Conservation (phyloP, 768 basidiomycete species). For the Saitozyma sp. region DNA sequence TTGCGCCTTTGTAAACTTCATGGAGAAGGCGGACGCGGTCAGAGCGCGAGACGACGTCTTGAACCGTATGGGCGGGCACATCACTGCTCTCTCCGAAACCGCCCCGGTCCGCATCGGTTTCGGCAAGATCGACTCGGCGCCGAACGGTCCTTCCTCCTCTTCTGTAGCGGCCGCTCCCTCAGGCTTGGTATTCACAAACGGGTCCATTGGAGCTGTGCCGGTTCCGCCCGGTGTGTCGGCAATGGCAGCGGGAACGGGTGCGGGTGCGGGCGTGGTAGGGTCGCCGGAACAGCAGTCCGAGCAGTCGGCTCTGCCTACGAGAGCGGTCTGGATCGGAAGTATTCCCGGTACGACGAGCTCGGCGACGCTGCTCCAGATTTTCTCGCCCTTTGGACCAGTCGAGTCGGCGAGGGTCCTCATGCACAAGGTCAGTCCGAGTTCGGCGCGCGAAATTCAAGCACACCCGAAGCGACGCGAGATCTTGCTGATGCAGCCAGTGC, state of each 20-base stretch:
- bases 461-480: too few relatives aligned
- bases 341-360: slow-evolving; percentile 95
- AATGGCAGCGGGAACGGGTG: neutral
- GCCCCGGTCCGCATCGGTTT: slow-evolving; percentile 97
- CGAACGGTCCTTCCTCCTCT: slow-evolving; percentile 76
- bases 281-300: slow-evolving; percentile 54
- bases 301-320: slow-evolving; percentile 84
- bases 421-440: slow-evolving; percentile 88
- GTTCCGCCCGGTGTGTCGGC: slow-evolving; percentile 19
- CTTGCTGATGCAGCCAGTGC: slow-evolving; percentile 14
- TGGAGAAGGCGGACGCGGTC: slow-evolving; percentile 92
- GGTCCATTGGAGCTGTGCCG: slow-evolving; percentile 55
- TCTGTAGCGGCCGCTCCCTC: slow-evolving; percentile 53
- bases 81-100: slow-evolving; percentile 83
- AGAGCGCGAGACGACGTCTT: slow-evolving; percentile 97
- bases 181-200: slow-evolving; percentile 49
- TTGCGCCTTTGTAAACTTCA: slow-evolving; percentile 98
- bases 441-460: slow-evolving; percentile 43
- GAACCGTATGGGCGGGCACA: slow-evolving; percentile 83
- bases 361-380: slow-evolving; percentile 89
- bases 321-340: slow-evolving; percentile 96
- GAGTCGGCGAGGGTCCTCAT: slow-evolving; percentile 94
- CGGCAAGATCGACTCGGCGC: slow-evolving; percentile 95
- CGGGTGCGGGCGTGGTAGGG: slow-evolving; percentile 6
- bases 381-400: slow-evolving; percentile 95